Evolutionary conservation across 176 grass and related monocot species (phyloP), one percentile per base, ranked within the genome.

Genomic region (maize (Zea mays)): DNA sequence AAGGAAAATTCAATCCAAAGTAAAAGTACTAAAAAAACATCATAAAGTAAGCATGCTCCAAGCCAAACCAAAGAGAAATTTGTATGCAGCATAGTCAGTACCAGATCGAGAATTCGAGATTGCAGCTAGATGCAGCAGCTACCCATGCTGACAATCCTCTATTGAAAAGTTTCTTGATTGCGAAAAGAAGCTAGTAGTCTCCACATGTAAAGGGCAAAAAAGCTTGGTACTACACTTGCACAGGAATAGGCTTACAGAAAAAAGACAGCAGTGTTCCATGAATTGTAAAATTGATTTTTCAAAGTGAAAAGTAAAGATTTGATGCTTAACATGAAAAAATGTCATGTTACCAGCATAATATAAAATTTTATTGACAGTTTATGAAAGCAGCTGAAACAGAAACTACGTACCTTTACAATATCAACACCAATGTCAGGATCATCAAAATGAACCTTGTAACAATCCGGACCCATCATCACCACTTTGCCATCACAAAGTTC

Each of bases 401-500:
- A 20, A 71, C 61, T 65, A 33, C 13, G 73, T 90, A 93, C 91
- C 91, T 88, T 88, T 36, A 90, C 83, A 71, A 54, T 57, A 62
- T 75, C 67, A 61, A 77, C 45, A 60, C 80, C 85, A 70, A 90
- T 68, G 61, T 86, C 82, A 86, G 85, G 72, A 17, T 70, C 75
- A 68, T 78, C 73, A 90, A 90, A 90, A 55, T 93, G 83, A 71
- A 93, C 83, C 62, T 59, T 88, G 80, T 76, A 93, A 67, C 57
- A 66, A 77, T 73, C 83, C 0, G 6, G 67, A 44, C 69, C 67
- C 81, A 79, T 82, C 35, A 61, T 57, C 59, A 93, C 19, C 45
- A 93, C 76, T 60, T 67, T 86, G 75, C 91, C 83, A 81, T 86
- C 68, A 79, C 69, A 82, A 84, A 93, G 70, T 79, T 93, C 91